Conservation (phyloP, 164 flowering plant genomes). For the Taxillus chinensis region DNA sequence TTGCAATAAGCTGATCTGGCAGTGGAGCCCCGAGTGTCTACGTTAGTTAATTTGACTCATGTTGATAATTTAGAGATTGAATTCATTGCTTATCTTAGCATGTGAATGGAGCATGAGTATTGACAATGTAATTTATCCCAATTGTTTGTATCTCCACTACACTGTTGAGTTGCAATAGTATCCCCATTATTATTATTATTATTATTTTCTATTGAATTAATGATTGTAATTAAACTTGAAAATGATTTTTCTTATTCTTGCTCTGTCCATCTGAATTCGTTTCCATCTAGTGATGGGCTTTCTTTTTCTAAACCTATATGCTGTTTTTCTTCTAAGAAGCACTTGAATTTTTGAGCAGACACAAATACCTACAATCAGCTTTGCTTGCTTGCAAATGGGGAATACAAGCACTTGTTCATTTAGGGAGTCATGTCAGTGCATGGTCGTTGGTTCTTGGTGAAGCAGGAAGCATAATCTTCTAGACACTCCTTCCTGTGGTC, state of each 20-base stretch:
- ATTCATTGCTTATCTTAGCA: no score
- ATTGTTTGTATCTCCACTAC: no score
- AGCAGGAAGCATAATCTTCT: not conserved
- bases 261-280: no score
- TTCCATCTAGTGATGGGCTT: not conserved
- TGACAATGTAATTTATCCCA: no score
- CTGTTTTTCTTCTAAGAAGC: not conserved
- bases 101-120: no score
- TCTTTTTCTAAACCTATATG: not conserved
- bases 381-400: constrained; percentile 78
- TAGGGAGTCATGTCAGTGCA: constrained; percentile 17
- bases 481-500: not conserved
- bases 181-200: no score
- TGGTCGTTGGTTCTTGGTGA: not conserved
- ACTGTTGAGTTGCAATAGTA: no score
- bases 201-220: no score
- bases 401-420: constrained; percentile 64
- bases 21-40: no score
- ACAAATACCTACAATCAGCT: constrained; percentile 43
- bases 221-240: not conserved
- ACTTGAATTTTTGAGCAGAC: constrained; percentile 31
- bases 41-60: no score
- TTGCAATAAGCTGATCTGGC: no score
- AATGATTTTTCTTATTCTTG: not conserved
- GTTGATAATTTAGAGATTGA: no score